phyloP scores from a whole-genome alignment of 768 basidiomycete genomes.

The Cubamyces lactineus region DNA sequence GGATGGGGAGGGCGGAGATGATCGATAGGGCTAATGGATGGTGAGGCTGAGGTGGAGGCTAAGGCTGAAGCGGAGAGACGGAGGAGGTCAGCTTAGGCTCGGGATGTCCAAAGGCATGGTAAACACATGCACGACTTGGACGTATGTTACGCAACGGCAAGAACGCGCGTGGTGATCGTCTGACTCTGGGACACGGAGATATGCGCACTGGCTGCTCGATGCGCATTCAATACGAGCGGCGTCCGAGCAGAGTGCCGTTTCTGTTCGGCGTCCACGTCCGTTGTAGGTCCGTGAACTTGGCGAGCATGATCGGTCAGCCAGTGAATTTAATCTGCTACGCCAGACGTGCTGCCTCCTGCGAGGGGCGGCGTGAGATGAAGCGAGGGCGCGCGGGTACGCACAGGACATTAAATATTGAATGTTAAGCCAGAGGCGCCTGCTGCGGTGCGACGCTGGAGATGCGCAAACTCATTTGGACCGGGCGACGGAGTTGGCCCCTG shows the following conservation, averaged over 20 bases:
- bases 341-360: no score
- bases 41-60: not conserved
- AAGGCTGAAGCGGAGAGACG: not conserved
- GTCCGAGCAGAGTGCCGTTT: not conserved
- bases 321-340: no score
- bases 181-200: constrained; percentile 6
- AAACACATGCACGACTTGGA: constrained; percentile 18
- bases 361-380: no score
- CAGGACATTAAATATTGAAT: no score
- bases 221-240: not conserved
- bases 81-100: constrained; percentile 16
- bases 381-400: no score
- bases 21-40: not conserved
- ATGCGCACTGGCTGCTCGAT: constrained; percentile 6
- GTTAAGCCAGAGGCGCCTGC: no score
- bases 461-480: constrained; percentile 4
- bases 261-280: constrained; percentile 9
- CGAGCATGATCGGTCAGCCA: constrained; percentile 5
- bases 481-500: not conserved
- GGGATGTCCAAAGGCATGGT: not conserved
- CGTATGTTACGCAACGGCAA: not conserved
- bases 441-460: constrained; percentile 1
- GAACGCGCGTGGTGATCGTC: constrained; percentile 15
- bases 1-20: constrained; percentile 2
- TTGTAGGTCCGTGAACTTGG: constrained; percentile 19